Percentiles rank a stretch among this genome's conserved stretches.
Conservation (phyloP, 2,329 filamentous ascomycete species). For the Plectosphaerella cucumerina region DNA sequence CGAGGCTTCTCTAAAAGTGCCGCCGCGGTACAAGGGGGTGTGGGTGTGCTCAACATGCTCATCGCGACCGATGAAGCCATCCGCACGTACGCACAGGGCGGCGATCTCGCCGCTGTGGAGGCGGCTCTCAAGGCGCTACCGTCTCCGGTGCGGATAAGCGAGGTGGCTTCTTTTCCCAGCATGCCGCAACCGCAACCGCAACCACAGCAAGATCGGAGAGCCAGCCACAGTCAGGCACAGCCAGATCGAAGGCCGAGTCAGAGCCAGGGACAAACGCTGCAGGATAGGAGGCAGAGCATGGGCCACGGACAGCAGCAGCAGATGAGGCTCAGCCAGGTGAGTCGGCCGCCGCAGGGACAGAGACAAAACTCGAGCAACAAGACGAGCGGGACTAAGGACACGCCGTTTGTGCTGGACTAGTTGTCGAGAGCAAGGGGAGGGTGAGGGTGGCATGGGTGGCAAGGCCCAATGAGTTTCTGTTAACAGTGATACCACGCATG, state of each 20-base stretch:
- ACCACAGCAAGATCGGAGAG: neutral
- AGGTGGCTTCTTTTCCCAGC: slow-evolving; percentile 7
- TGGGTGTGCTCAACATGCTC: slow-evolving; percentile 42
- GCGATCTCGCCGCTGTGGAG: slow-evolving; percentile 6
- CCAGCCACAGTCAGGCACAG: neutral
- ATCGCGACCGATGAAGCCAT: slow-evolving; percentile 43
- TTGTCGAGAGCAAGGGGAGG: neutral
- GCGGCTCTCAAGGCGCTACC: slow-evolving; percentile 4
- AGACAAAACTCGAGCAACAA: neutral
- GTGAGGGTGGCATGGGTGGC: neutral
- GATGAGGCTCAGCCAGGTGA: neutral
- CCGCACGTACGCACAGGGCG: slow-evolving; percentile 25
- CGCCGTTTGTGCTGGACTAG: slow-evolving; percentile 11
- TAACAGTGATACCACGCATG: neutral
- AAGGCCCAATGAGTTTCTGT: neutral
- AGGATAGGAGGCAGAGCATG: too few species aligned
- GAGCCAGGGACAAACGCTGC: slow-evolving; percentile 6
- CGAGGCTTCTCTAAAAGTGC: slow-evolving; percentile 43
- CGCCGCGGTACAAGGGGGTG: slow-evolving; percentile 32
- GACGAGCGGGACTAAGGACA: slow-evolving; percentile 11
- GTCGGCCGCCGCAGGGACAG: neutral
- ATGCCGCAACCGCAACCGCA: slow-evolving; percentile 1
- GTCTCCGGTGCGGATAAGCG: slow-evolving; percentile 10
- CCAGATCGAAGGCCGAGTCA: slow-evolving; percentile 1
- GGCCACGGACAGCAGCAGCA: neutral